A percentile compares a stretch with the other conserved stretches of the same genome.
Evolutionary conservation across 495 filamentous ascomycete species (phyloP).

Genomic region (Cercophora newfieldiana): DNA sequence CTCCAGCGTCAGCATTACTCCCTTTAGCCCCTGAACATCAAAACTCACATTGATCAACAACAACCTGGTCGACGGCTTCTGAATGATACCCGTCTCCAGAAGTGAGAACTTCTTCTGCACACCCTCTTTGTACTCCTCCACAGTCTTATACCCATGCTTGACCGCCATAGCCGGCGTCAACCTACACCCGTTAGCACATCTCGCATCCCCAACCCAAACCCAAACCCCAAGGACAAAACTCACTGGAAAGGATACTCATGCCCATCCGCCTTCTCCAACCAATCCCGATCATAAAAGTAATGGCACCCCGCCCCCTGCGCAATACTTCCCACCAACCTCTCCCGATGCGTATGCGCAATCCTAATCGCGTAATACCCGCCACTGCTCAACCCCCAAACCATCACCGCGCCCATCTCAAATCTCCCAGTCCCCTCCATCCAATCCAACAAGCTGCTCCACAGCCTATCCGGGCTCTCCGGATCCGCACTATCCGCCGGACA

Average conservation of each 20-base stretch:
- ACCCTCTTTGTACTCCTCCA: slow-evolving; percentile 60
- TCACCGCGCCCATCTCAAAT: slow-evolving; percentile 63
- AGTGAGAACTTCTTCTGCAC: slow-evolving; percentile 72
- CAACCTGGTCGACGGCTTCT: slow-evolving; percentile 61
- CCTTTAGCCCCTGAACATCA: not conserved
- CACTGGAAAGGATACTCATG: slow-evolving; percentile 78
- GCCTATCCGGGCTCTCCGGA: slow-evolving; percentile 49
- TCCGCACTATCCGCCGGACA: slow-evolving; percentile 63
- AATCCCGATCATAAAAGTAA: slow-evolving; percentile 64
- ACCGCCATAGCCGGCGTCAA: slow-evolving; percentile 64
- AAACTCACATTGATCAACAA: slow-evolving; percentile 66
- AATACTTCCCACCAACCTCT: slow-evolving; percentile 59
- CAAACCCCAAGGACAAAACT: slow-evolving; percentile 30
- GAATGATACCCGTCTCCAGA: slow-evolving; percentile 66
- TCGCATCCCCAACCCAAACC: not conserved
- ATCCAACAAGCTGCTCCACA: slow-evolving; percentile 66
- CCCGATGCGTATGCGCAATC: slow-evolving; percentile 68
- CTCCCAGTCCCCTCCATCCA: slow-evolving; percentile 60
- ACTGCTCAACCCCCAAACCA: slow-evolving; percentile 71
- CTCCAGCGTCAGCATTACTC: slow-evolving; percentile 17
- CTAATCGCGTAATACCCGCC: slow-evolving; percentile 79
- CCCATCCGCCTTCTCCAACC: slow-evolving; percentile 66
- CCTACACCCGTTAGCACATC: slow-evolving; percentile 32
- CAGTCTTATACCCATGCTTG: slow-evolving; percentile 67
- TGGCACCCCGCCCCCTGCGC: slow-evolving; percentile 73